A percentile compares a stretch with the other conserved stretches of the same genome.
These are phyloP conservation scores for Salix caprea DNA, from an alignment of 345 rosid species.

Conservation along the genomic window DNA sequence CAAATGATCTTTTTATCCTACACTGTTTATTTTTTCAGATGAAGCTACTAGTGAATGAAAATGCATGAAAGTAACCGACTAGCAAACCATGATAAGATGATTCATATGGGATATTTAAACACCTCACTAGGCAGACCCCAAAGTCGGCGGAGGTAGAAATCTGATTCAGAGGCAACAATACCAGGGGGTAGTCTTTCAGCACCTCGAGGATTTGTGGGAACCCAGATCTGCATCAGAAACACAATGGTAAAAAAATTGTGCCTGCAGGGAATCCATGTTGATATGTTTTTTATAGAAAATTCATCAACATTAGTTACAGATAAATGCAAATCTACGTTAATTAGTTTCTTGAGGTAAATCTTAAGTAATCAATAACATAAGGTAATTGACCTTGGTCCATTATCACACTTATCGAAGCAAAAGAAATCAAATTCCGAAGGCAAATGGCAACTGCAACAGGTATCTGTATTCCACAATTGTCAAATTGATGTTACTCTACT, in stretches of 20 bases:
- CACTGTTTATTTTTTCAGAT: neutral
- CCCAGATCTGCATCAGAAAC: constrained; percentile 65
- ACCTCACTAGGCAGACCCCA: constrained; percentile 91
- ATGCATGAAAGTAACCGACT: neutral
- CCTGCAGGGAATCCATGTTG: neutral
- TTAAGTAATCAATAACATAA: neutral
- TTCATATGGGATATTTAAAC: neutral
- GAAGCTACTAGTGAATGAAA: neutral
- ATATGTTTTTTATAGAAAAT: neutral
- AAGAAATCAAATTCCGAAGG: neutral
- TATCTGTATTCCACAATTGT: neutral
- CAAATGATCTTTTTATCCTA: neutral
- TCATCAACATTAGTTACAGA: too few species aligned
- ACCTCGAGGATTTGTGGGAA: constrained; percentile 85
- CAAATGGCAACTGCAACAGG: neutral
- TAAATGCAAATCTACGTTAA: too few species aligned
- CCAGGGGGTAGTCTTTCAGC: constrained; percentile 90
- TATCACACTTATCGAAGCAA: neutral
- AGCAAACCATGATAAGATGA: neutral
- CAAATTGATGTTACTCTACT: too few species aligned
- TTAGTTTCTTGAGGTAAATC: neutral
- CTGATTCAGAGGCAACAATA: constrained; percentile 69
- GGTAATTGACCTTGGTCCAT: neutral
- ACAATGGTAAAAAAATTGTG: constrained; percentile 9
- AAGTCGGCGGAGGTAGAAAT: constrained; percentile 65